Conservation (phyloP, 106 monocot species). For the Dendrobium huoshanense region DNA sequence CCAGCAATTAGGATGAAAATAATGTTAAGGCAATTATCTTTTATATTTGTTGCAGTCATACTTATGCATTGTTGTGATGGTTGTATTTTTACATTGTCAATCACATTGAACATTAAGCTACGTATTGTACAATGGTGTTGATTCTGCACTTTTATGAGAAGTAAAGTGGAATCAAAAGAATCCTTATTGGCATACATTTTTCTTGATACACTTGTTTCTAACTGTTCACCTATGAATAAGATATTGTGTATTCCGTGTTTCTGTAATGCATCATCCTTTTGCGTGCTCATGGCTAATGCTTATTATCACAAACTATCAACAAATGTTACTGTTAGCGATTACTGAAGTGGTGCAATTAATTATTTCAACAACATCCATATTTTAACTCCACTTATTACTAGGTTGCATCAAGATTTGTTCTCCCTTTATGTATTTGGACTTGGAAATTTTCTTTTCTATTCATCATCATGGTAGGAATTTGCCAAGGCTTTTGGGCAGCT, state of each 20-base stretch:
- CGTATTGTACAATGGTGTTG: neutral
- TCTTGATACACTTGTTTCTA: neutral
- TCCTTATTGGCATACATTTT: neutral
- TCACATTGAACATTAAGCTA: neutral
- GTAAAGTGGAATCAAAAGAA: neutral
- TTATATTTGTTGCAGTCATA: neutral
- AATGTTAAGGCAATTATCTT: neutral
- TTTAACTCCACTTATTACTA: neutral
- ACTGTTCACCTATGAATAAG: neutral
- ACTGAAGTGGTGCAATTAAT: neutral
- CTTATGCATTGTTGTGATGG: neutral
- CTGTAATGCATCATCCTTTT: neutral
- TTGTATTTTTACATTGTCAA: neutral
- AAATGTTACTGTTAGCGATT: neutral
- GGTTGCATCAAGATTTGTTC: neutral
- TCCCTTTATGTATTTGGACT: neutral
- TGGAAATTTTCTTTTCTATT: neutral
- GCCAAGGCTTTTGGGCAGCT: neutral
- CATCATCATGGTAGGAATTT: neutral
- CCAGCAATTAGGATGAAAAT: neutral
- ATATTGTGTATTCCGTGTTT: neutral
- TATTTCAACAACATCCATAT: neutral
- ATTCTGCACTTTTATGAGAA: neutral
- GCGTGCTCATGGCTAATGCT: neutral
- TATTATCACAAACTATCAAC: neutral